Evolutionary conservation across 306 rosid genomes (phyloP).

Genomic region (Lupinus albus): DNA sequence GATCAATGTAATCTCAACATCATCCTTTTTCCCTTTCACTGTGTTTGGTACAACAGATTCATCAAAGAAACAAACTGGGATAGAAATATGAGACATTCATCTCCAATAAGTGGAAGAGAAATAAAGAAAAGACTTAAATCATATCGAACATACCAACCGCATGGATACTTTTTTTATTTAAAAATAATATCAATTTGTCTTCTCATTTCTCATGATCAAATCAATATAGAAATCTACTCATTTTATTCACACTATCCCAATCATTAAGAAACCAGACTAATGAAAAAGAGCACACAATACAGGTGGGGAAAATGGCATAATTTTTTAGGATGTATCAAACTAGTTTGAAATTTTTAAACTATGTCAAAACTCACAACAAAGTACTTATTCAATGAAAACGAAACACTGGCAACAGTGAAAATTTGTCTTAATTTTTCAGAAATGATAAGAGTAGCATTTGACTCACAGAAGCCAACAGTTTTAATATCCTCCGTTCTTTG

Average conservation of each 20-base stretch:
- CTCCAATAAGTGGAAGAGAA: no score
- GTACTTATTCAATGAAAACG: conserved; percentile 43
- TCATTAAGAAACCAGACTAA: neutral
- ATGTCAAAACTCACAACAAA: conserved; percentile 35
- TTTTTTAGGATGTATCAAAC: conserved; percentile 14
- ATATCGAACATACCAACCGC: no score
- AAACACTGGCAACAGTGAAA: conserved; percentile 38
- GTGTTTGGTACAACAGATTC: no score
- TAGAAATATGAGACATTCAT: no score
- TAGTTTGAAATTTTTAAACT: conserved; percentile 27
- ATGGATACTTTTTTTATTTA: no score
- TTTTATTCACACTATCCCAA: neutral
- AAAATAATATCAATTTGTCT: no score
- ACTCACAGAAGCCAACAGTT: conserved; percentile 26
- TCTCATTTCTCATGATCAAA: no score
- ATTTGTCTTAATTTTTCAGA: conserved; percentile 43
- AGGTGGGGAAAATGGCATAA: conserved; percentile 3
- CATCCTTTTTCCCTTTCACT: no score
- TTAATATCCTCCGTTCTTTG: conserved; percentile 56
- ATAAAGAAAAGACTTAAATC: no score
- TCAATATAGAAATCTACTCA: no score
- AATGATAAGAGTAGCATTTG: conserved; percentile 23
- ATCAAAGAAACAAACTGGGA: no score
- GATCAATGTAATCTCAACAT: no score
- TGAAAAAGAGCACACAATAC: conserved; percentile 4